Evolutionary conservation across 441 rosid genomes (phyloP), one percentile per base, ranked within the genome.

Genomic region (Gossypium davidsonii): DNA sequence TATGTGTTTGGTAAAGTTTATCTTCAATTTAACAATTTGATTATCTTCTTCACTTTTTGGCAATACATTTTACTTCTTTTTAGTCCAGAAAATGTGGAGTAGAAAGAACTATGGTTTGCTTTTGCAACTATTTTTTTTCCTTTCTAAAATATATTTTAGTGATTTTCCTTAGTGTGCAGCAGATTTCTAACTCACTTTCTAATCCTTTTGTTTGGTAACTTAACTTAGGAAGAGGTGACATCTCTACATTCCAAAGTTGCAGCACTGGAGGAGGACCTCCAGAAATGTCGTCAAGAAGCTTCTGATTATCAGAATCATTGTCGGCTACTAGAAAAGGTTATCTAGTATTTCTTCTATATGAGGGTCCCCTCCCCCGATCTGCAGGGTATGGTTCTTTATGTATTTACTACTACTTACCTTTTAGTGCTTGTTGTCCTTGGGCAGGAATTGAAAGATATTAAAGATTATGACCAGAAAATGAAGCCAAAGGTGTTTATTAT

Each of bases 401-500:
- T 64, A 18, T n/a, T 63, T 60, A 18, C 73, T 60, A 18, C 73
- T 58, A n/a, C 46, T 68, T 44, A 25, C 71, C 61, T 61, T 39
- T 37, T 71, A 55, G 70, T 51, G 28, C 25, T 74, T 37, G 6
- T 44, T 79, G 59, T 79, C 76, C 17, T 81, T 26, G 79, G 56
- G 69, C 85, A 93, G 99, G 99, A 95, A 81, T 57, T 95, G 78
- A 95, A 89, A 82, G 97, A 89, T 42, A 73, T 89, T 64, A 93
- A 91, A 86, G 94, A 91, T 78, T 68, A 73, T 79, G 97, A 91
- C 64, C 93, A 87, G 77, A 87, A 91, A 84, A 88, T 85, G 86
- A 90, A 89, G 87, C 96, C 96, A 80, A 95, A 93, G 98, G 98
- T 91, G 57, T n/a, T 49, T 46, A 46, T 23, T 66, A 14, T 1